Percentiles rank a stretch among this genome's conserved stretches.
phyloP scores from a whole-genome alignment of 1,139 yeast genomes.

The Geotrichum australiense region DNA sequence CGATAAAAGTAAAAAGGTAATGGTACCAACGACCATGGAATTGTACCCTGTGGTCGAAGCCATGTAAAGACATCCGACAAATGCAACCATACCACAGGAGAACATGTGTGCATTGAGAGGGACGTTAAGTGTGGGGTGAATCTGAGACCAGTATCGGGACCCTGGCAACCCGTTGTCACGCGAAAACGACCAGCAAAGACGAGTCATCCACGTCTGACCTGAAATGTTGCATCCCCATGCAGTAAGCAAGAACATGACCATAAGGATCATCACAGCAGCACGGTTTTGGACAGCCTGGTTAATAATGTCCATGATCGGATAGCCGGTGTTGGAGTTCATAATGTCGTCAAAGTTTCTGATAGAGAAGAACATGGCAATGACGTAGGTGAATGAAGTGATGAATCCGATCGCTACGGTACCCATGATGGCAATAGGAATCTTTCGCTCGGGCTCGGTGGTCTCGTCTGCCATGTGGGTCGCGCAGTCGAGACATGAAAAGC shows the following conservation, averaged over 20 bases:
- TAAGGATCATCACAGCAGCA: constrained; percentile 51
- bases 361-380: constrained; percentile 52
- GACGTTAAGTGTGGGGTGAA: constrained; percentile 42
- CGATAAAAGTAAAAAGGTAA: constrained; percentile 45
- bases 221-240: constrained; percentile 66
- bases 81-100: constrained; percentile 43
- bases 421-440: constrained; percentile 50
- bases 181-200: constrained; percentile 71
- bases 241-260: constrained; percentile 50
- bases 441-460: constrained; percentile 43
- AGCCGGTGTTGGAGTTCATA: constrained; percentile 41
- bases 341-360: constrained; percentile 45
- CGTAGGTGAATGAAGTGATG: constrained; percentile 46
- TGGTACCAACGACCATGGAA: constrained; percentile 51
- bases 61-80: constrained; percentile 46
- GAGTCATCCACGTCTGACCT: constrained; percentile 70
- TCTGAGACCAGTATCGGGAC: constrained; percentile 42
- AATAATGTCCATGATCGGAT: constrained; percentile 55
- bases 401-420: constrained; percentile 54
- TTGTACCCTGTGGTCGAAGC: constrained; percentile 52
- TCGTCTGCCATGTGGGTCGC: constrained; percentile 61
- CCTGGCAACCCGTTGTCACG: constrained; percentile 56
- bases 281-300: constrained; percentile 50
- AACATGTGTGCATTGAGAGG: constrained; percentile 51
- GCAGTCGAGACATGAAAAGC: constrained; percentile 54